A percentile compares a stretch with the other conserved stretches of the same genome.
Evolutionary conservation across 768 basidiomycete species (phyloP).

Genomic region (Trametes cubensis): DNA sequence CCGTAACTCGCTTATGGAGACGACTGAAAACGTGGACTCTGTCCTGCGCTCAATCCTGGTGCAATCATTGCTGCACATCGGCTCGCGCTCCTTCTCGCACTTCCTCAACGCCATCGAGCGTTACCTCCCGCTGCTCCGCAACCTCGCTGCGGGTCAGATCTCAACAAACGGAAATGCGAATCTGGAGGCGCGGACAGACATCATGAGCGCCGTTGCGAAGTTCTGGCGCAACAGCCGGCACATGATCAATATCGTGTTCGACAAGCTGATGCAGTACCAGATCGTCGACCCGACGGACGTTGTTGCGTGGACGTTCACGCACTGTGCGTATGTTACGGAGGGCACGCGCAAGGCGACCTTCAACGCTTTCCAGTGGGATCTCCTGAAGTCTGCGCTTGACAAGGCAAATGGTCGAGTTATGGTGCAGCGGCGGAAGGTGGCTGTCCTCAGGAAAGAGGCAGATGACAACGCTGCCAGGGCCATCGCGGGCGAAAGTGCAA

Average conservation of each 20-base stretch:
- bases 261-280: slow-evolving; percentile 98
- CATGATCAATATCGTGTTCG: slow-evolving; percentile 90
- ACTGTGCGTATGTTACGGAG: slow-evolving; percentile 48
- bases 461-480: slow-evolving; percentile 80
- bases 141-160: slow-evolving; percentile 51
- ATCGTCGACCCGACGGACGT: slow-evolving; percentile 94
- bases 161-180: slow-evolving; percentile 41
- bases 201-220: slow-evolving; percentile 66
- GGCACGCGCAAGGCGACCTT: slow-evolving; percentile 40
- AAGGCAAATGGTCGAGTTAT: slow-evolving; percentile 90
- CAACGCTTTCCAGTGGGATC: slow-evolving; percentile 80
- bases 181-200: slow-evolving; percentile 64
- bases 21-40: slow-evolving; percentile 66
- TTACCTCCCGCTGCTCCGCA: slow-evolving; percentile 77
- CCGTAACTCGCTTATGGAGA: slow-evolving; percentile 63
- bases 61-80: slow-evolving; percentile 89
- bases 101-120: slow-evolving; percentile 97
- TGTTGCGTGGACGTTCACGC: slow-evolving; percentile 78
- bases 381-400: slow-evolving; percentile 79
- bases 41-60: slow-evolving; percentile 77
- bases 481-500: slow-evolving; percentile 60
- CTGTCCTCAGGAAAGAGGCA: slow-evolving; percentile 80
- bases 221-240: slow-evolving; percentile 90
- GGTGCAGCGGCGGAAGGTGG: slow-evolving; percentile 74
- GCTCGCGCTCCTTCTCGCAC: slow-evolving; percentile 95